Evolutionary conservation across 2,329 filamentous ascomycete genomes (phyloP).

Genomic region (Fusarium algeriense): DNA sequence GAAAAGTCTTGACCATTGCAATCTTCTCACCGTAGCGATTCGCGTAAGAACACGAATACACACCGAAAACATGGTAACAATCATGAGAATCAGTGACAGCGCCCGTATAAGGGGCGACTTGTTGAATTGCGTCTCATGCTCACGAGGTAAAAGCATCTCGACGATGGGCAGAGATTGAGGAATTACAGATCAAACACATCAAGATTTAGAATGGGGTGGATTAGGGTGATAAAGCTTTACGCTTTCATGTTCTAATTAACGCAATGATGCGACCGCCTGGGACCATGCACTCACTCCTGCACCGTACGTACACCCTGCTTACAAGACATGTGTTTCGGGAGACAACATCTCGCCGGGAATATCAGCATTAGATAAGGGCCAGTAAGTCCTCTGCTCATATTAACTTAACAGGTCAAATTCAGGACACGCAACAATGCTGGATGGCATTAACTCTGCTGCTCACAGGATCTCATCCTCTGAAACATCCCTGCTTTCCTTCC

Average conservation of each 20-base stretch:
- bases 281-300: not conserved
- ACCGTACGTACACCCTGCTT: not conserved
- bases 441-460: not conserved
- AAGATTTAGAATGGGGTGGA: not conserved
- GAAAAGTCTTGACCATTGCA: not conserved
- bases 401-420: not conserved
- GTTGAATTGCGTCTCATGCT: slow-evolving; percentile 26
- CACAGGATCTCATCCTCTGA: not conserved
- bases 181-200: not conserved
- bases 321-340: not conserved
- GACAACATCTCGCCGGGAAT: not conserved
- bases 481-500: not conserved
- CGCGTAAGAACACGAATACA: slow-evolving; percentile 10
- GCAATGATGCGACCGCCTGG: not conserved
- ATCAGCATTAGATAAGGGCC: not conserved
- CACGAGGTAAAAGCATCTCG: slow-evolving; percentile 17
- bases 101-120: slow-evolving; percentile 19
- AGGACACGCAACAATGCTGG: not conserved
- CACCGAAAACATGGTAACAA: slow-evolving; percentile 5
- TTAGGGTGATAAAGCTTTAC: slow-evolving; percentile 13
- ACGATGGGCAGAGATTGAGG: not conserved
- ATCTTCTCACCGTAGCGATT: not conserved
- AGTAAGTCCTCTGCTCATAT: not conserved
- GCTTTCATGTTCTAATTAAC: not conserved
- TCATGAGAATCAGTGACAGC: slow-evolving; percentile 21